Conservation (phyloP, 2,329 filamentous ascomycete species). For the Aspergillus uvarum region DNA sequence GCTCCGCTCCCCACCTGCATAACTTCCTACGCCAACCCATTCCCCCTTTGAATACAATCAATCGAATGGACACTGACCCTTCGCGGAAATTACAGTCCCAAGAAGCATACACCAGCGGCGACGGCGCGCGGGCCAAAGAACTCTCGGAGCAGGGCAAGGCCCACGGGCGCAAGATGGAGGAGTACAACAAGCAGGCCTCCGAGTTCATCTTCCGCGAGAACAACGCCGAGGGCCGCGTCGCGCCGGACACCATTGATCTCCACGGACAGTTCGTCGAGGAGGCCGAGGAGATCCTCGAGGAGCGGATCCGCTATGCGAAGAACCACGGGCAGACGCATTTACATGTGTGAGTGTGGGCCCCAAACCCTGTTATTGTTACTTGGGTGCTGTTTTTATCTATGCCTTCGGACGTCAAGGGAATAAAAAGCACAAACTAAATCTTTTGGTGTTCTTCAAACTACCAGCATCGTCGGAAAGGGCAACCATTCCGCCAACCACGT, state of each 20-base stretch:
- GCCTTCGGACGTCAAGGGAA: too few species aligned
- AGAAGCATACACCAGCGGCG: constrained; percentile 78
- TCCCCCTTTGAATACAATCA: background rate
- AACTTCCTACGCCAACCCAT: background rate
- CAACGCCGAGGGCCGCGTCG: constrained; percentile 74
- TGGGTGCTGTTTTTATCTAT: too few species aligned
- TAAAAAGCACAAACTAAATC: background rate
- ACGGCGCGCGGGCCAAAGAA: constrained; percentile 79
- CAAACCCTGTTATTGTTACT: too few species aligned
- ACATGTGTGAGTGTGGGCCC: constrained; percentile 62
- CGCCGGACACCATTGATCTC: constrained; percentile 82
- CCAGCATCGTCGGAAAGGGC: constrained; percentile 84
- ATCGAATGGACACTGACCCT: constrained; percentile 26
- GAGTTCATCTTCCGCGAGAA: constrained; percentile 96
- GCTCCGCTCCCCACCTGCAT: background rate
- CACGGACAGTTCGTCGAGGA: constrained; percentile 95
- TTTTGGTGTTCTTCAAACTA: background rate
- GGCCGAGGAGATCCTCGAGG: constrained; percentile 84
- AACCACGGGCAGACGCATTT: constrained; percentile 74
- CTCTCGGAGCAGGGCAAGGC: constrained; percentile 81
- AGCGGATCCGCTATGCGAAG: constrained; percentile 77
- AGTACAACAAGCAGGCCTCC: constrained; percentile 86
- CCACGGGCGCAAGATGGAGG: constrained; percentile 80
- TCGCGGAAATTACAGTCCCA: constrained; percentile 53
- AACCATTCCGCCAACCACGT: constrained; percentile 80